Evolutionary conservation across 1,284 basidiomycete genomes (phyloP).

Genomic region (Moesziomyces globuligerus): DNA sequence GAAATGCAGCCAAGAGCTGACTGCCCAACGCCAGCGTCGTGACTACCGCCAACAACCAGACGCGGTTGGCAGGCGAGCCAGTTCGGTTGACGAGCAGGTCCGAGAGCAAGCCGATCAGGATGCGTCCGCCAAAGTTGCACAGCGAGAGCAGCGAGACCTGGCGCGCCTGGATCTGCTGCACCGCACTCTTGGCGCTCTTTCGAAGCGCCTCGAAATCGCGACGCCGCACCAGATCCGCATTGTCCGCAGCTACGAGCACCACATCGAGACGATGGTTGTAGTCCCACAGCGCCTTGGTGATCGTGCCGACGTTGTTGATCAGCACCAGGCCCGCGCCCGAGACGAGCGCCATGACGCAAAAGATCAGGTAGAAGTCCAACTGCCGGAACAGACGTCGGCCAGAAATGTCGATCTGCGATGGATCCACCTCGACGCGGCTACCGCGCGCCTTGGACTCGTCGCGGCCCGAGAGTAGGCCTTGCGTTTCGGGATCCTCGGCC

Average conservation of each 20-base stretch:
- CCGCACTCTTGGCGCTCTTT: conserved; percentile 75
- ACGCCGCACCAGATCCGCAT: conserved; percentile 4
- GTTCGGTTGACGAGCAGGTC: conserved; percentile 70
- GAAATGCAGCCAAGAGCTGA: conserved; percentile 60
- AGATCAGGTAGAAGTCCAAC: conserved; percentile 81
- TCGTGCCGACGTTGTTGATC: conserved; percentile 95
- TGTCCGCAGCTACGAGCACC: conserved; percentile 17
- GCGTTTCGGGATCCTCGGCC: conserved; percentile 18
- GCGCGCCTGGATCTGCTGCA: conserved; percentile 79
- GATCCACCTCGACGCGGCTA: conserved; percentile 1
- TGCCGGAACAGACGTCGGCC: conserved; percentile 71
- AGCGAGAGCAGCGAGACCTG: conserved; percentile 82
- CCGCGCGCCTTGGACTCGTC: conserved; percentile 25
- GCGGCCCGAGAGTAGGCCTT: conserved; percentile 24
- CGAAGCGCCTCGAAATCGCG: conserved; percentile 19
- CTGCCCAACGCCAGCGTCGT: conserved; percentile 54
- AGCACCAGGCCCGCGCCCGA: conserved; percentile 90
- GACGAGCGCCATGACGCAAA: conserved; percentile 78
- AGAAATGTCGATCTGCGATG: conserved; percentile 68
- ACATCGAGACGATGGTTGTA: conserved; percentile 70
- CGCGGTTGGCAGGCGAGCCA: conserved; percentile 36
- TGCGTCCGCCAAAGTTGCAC: conserved; percentile 83
- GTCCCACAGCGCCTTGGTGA: conserved; percentile 83
- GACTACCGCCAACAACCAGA: conserved; percentile 59
- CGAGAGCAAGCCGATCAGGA: conserved; percentile 81